phyloP scores from a whole-genome alignment of 2,329 filamentous ascomycete species.

The Drechslerella dactyloides region DNA sequence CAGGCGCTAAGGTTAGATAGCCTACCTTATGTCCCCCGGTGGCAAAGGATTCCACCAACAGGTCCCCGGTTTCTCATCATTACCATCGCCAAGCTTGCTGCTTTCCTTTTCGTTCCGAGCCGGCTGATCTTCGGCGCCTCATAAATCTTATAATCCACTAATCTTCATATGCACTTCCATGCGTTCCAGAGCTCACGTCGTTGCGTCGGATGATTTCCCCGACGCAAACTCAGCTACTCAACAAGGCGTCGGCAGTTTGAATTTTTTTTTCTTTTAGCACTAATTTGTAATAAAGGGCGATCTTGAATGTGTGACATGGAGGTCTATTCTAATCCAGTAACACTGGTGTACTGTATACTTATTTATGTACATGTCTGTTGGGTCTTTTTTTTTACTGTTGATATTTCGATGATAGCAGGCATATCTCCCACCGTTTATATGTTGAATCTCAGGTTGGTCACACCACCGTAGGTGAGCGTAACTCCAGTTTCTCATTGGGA shows the following conservation, averaged over 20 bases:
- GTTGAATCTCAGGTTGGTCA: no score
- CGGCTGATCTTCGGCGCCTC: conserved; percentile 8
- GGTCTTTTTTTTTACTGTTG: conserved; percentile 1
- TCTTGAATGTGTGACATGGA: neutral
- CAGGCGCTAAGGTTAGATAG: conserved; percentile 46
- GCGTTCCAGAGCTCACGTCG: conserved; percentile 3
- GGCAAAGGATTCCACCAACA: conserved; percentile 1
- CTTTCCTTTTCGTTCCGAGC: conserved; percentile 5
- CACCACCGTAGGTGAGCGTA: no score
- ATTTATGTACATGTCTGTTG: conserved; percentile 5
- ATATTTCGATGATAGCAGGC: no score
- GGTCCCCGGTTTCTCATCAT: conserved; percentile 5
- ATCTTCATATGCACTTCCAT: conserved; percentile 17
- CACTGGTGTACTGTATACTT: conserved; percentile 7
- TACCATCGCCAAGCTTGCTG: neutral
- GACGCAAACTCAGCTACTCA: neutral
- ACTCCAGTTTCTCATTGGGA: no score
- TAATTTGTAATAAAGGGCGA: neutral
- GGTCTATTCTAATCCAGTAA: conserved; percentile 6
- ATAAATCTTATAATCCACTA: conserved; percentile 31
- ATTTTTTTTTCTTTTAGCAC: neutral
- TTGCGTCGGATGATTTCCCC: conserved; percentile 23
- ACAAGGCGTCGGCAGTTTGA: neutral
- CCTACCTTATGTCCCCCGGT: neutral
- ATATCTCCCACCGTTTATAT: no score